Percentiles rank a stretch among this genome's conserved stretches.
Evolutionary conservation across 1,284 basidiomycete species (phyloP).

Genomic region (Austropuccinia psidii): DNA sequence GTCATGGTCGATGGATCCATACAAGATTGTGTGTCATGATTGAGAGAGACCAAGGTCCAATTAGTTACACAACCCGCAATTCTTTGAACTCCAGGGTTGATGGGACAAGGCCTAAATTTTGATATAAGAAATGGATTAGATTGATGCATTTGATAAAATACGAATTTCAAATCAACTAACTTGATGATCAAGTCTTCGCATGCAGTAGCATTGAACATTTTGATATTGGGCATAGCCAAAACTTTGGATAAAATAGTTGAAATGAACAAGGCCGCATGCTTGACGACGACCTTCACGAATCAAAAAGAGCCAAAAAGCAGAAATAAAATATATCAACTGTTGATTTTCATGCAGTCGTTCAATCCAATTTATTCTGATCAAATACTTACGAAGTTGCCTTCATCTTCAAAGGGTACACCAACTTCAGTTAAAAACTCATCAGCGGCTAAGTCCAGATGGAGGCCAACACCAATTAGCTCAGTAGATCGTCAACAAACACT

Average conservation of each 20-base stretch:
- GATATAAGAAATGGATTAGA: constrained; percentile 58
- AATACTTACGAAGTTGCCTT: constrained; percentile 56
- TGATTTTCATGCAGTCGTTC: neutral
- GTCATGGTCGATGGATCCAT: constrained; percentile 82
- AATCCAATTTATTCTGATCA: constrained; percentile 40
- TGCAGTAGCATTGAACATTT: constrained; percentile 49
- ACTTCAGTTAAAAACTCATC: constrained; percentile 65
- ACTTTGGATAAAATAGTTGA: constrained; percentile 68
- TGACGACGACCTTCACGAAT: constrained; percentile 60
- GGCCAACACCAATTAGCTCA: too few relatives aligned
- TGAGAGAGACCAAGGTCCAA: constrained; percentile 73
- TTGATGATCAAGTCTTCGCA: constrained; percentile 40
- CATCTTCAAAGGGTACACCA: constrained; percentile 71
- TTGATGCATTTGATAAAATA: constrained; percentile 49
- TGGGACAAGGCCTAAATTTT: constrained; percentile 52
- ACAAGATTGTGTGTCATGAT: constrained; percentile 63
- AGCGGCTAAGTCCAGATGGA: constrained; percentile 52
- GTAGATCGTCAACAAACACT: too few relatives aligned
- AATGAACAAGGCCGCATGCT: constrained; percentile 73
- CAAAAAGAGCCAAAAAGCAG: neutral
- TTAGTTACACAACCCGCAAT: constrained; percentile 77
- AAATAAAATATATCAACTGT: constrained; percentile 41
- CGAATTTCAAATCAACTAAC: constrained; percentile 49
- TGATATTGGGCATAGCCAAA: constrained; percentile 61
- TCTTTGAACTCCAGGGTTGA: constrained; percentile 55